Percentiles rank a stretch among this genome's conserved stretches.
phyloP scores from a whole-genome alignment of 495 filamentous ascomycete genomes.

The Neurospora tetrasperma region DNA sequence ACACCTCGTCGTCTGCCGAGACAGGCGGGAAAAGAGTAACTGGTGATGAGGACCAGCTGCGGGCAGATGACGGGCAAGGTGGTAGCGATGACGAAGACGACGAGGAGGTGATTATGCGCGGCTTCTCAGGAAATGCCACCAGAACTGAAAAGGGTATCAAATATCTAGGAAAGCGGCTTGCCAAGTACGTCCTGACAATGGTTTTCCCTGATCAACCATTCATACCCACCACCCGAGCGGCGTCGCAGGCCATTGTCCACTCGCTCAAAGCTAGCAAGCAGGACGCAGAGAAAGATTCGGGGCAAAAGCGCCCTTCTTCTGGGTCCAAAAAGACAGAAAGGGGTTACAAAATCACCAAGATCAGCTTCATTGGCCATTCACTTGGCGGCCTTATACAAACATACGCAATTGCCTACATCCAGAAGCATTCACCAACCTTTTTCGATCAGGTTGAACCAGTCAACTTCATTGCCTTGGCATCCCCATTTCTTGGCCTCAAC shows the following conservation, averaged over 20 bases:
- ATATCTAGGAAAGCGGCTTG: slow-evolving; percentile 87
- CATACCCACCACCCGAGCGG: slow-evolving; percentile 53
- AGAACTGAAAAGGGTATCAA: slow-evolving; percentile 92
- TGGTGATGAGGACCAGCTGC: not conserved
- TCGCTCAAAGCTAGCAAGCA: slow-evolving; percentile 24
- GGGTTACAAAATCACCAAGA: slow-evolving; percentile 81
- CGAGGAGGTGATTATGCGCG: slow-evolving; percentile 87
- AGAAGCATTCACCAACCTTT: slow-evolving; percentile 88
- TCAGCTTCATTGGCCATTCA: slow-evolving; percentile 92
- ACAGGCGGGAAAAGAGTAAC: slow-evolving; percentile 17
- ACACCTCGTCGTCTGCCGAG: slow-evolving; percentile 38
- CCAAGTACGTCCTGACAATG: slow-evolving; percentile 79
- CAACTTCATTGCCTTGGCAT: slow-evolving; percentile 88
- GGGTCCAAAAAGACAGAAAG: slow-evolving; percentile 25
- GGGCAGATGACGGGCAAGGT: slow-evolving; percentile 17
- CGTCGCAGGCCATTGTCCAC: slow-evolving; percentile 28
- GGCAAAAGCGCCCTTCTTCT: slow-evolving; percentile 32
- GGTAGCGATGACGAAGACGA: slow-evolving; percentile 53
- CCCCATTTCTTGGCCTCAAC: slow-evolving; percentile 84
- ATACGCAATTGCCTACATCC: slow-evolving; percentile 94
- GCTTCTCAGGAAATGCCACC: slow-evolving; percentile 80
- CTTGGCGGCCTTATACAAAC: slow-evolving; percentile 86
- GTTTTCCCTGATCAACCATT: slow-evolving; percentile 89
- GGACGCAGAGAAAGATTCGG: slow-evolving; percentile 15
- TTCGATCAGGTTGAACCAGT: slow-evolving; percentile 79